Base-by-base conservation (phyloP, 2,329 filamentous ascomycete species). In the Colletotrichum camelliae region DNA sequence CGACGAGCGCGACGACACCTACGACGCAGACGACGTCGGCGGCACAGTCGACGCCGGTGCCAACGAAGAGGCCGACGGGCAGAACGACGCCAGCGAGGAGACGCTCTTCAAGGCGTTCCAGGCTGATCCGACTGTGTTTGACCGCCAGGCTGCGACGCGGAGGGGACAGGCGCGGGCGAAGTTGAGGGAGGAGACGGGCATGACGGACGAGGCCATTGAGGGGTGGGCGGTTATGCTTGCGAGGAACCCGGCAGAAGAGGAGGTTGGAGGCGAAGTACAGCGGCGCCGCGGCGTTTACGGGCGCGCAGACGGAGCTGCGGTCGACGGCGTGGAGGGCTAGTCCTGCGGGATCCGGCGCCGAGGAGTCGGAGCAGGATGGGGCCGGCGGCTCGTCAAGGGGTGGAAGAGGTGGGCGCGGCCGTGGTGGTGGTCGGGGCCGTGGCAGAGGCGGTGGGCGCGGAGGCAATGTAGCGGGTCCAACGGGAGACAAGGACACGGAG, bases 1-100 rank as follows among this genome's bases (percentile, higher is more conserved):
- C 79, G 97, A 99, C 83, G 97, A 99, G 86, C 92, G 96, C 43
- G 97, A 99, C 83, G 97, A 99, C 83, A 98, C 96, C 0, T 99
- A 99, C 82, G 97, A 99, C 80, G 92, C 93, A 2, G 95, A 93
- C 66, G 97, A 98, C 81, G 95, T 98, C 3, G 97, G 97, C 43
- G 96, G 96, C 27, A 95, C 94, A 0, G 93, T 98, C 4, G 96
- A 98, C 79, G 88, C 89, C 21, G 88, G 90, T 7, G 88, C 91
- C n/a, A 88, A 90, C 43, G 90, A 91, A 67, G 88, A 90, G 74
- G 85, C 85, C 1, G 87, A 89, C 72, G 87, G 84, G 16, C 80
- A 79, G 7, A 85, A 83, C 48, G 89, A 91, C 37, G 87, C 85
- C 69, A 91, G 91, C 77, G 96, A 98, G 77, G 92, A 95, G 79